phyloP scores from a whole-genome alignment of 345 rosid genomes.

The Viola odorata region DNA sequence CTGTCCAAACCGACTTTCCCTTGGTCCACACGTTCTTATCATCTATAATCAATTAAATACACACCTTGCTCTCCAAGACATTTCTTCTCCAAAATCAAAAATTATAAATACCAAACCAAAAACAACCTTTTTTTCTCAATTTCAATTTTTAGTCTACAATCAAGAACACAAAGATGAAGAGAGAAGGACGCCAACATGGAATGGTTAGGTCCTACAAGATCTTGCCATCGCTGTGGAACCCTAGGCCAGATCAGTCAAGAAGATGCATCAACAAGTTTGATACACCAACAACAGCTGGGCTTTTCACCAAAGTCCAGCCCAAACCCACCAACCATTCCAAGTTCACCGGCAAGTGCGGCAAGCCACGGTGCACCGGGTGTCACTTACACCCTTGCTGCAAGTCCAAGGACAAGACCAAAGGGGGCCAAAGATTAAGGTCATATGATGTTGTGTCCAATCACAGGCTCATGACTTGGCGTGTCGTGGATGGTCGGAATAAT shows the following conservation, averaged over 20 bases:
- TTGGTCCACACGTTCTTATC: too few relatives aligned
- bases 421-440: conserved; percentile 10
- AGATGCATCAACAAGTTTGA: background rate
- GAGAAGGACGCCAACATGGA: conserved; percentile 67
- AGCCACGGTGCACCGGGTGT: conserved; percentile 9
- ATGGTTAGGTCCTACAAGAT: conserved; percentile 40
- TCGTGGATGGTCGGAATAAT: background rate
- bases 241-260: conserved; percentile 19
- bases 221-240: conserved; percentile 40
- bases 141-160: background rate
- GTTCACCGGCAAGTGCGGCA: conserved; percentile 13
- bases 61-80: too few relatives aligned
- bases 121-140: too few relatives aligned
- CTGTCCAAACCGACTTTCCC: too few relatives aligned
- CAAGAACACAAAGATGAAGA: conserved; percentile 36
- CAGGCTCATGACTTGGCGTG: conserved; percentile 2
- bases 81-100: too few relatives aligned
- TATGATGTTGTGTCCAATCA: conserved; percentile 3
- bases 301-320: conserved; percentile 4
- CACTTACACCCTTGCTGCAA: background rate
- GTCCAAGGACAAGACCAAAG: conserved; percentile 20
- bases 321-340: conserved; percentile 22
- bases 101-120: too few relatives aligned
- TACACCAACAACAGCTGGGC: conserved; percentile 5
- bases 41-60: too few relatives aligned